A percentile compares a stretch with the other conserved stretches of the same genome.
Conservation (phyloP, 208 protist genomes). For the Vickermania ingenoplastis region DNA sequence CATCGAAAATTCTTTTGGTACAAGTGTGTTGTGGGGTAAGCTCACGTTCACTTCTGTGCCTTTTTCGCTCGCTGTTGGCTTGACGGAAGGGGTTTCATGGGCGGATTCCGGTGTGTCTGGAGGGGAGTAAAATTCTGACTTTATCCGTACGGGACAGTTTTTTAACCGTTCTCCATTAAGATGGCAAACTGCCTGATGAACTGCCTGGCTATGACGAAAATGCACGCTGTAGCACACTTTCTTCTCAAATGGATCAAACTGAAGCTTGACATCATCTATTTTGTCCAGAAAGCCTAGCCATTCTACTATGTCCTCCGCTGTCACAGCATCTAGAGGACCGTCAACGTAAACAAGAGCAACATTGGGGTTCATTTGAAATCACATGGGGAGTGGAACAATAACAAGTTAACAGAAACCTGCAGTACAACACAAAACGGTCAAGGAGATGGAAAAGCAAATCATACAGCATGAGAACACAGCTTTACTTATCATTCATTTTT, state of each 20-base stretch:
- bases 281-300: constrained; percentile 60
- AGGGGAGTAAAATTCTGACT: constrained; percentile 27
- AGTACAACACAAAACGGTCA: constrained; percentile 8
- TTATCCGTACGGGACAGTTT: constrained; percentile 43
- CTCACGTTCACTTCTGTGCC: constrained; percentile 5
- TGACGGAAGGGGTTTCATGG: not conserved
- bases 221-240: constrained; percentile 44
- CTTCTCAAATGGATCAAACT: constrained; percentile 46
- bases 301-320: constrained; percentile 52
- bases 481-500: too few species aligned
- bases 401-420: too few species aligned
- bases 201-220: constrained; percentile 29
- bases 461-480: too few species aligned
- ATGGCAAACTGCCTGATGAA: constrained; percentile 50
- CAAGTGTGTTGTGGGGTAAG: constrained; percentile 52
- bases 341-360: constrained; percentile 15
- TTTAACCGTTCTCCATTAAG: constrained; percentile 58
- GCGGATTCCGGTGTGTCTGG: too few species aligned
- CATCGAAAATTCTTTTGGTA: constrained; percentile 59
- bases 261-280: constrained; percentile 58
- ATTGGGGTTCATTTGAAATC: not conserved
- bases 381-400: too few species aligned
- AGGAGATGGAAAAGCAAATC: constrained; percentile 4
- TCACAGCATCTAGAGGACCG: constrained; percentile 13
- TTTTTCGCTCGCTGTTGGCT: not conserved